Percentiles rank a stretch among this genome's conserved stretches.
Evolutionary conservation across 176 grass and related monocot species (phyloP).

Genomic region (Carex cristatella): DNA sequence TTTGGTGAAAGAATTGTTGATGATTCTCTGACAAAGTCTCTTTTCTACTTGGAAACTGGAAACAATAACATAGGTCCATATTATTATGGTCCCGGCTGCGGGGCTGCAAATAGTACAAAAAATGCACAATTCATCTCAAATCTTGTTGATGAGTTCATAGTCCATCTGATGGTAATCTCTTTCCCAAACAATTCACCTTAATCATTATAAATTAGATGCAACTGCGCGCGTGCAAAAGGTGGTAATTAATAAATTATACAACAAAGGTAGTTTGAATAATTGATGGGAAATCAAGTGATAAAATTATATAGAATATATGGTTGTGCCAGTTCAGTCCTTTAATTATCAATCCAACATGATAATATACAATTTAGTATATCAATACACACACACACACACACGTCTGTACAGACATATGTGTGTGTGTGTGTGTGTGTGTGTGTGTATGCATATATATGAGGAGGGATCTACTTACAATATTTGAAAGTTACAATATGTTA

Average conservation of each 20-base stretch:
- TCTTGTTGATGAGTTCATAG: constrained; percentile 9
- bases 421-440: too few species aligned
- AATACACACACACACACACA: too few species aligned
- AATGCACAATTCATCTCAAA: constrained; percentile 2
- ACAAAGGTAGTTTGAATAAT: neutral
- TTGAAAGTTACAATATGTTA: too few species aligned
- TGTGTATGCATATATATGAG: too few species aligned
- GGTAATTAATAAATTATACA: too few species aligned
- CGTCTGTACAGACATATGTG: too few species aligned
- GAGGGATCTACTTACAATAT: too few species aligned
- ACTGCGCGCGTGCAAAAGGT: too few species aligned
- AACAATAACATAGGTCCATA: constrained; percentile 27
- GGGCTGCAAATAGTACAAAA: constrained; percentile 2
- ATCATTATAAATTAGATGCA: neutral
- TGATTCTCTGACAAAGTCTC: constrained; percentile 12
- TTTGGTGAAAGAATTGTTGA: neutral
- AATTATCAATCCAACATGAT: neutral
- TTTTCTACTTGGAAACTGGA: constrained; percentile 22
- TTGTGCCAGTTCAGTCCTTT: neutral
- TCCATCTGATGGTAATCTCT: constrained; percentile 22
- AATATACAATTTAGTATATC: neutral
- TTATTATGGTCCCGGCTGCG: neutral
- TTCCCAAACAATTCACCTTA: neutral
- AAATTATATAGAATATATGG: neutral
- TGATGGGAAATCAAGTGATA: neutral